Conservation (phyloP, 495 filamentous ascomycete genomes). For the Penicilliopsis zonata region DNA sequence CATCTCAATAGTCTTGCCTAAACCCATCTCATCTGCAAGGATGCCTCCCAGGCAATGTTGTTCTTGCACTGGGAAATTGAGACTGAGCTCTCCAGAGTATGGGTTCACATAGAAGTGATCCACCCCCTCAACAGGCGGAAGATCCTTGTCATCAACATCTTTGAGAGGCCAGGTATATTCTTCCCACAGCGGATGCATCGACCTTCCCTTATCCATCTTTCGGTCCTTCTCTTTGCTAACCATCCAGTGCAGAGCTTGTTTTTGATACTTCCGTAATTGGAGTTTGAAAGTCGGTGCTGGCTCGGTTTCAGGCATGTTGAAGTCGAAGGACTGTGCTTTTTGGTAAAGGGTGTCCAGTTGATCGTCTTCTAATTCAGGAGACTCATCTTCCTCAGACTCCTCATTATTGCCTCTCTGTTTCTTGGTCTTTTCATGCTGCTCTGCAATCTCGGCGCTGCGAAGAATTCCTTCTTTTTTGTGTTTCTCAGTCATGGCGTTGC, state of each 20-base stretch:
- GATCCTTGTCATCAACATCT: conserved; percentile 69
- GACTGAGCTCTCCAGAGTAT: conserved; percentile 88
- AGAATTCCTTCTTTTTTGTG: conserved; percentile 73
- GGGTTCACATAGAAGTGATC: conserved; percentile 86
- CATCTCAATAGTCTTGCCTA: conserved; percentile 98
- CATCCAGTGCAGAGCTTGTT: conserved; percentile 94
- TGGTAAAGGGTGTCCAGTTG: conserved; percentile 89
- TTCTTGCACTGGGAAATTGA: conserved; percentile 85
- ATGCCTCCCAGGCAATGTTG: conserved; percentile 92
- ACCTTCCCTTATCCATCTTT: conserved; percentile 49
- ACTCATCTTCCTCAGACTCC: conserved; percentile 61
- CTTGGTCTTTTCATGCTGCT: conserved; percentile 63
- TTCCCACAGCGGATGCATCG: conserved; percentile 98
- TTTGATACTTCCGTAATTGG: conserved; percentile 84
- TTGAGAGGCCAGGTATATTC: conserved; percentile 83
- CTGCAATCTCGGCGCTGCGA: conserved; percentile 73
- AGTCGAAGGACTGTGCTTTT: conserved; percentile 96
- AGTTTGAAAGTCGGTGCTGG: conserved; percentile 72
- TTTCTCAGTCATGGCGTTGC: conserved; percentile 63
- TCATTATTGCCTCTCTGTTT: conserved; percentile 38
- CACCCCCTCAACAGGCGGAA: conserved; percentile 51
- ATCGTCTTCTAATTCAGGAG: conserved; percentile 85
- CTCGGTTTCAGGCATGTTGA: conserved; percentile 74
- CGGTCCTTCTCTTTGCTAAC: conserved; percentile 80
- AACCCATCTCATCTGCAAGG: conserved; percentile 81